These are phyloP conservation scores for Penicillium atrosanguineum DNA, from an alignment of 495 filamentous ascomycete species.

Conservation along the genomic window DNA sequence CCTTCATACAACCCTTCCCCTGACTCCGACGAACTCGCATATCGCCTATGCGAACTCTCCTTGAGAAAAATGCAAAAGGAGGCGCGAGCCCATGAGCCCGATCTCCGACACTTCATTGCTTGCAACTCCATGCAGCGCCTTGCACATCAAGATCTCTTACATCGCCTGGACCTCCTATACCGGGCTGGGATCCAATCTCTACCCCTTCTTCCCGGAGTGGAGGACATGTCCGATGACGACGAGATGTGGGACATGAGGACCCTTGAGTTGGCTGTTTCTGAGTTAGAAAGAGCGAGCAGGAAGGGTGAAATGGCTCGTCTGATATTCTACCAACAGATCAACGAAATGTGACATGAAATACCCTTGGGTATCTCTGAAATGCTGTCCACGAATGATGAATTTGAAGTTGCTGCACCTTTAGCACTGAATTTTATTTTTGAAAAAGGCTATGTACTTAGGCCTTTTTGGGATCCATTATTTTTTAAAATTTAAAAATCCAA, in stretches of 20 bases:
- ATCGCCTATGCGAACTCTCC: conserved; percentile 24
- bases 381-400: not conserved
- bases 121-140: conserved; percentile 24
- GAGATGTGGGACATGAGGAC: conserved; percentile 19
- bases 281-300: conserved; percentile 18
- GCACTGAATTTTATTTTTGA: not conserved
- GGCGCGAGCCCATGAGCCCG: conserved; percentile 21
- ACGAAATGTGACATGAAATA: conserved; percentile 15
- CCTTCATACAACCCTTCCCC: conserved; percentile 15
- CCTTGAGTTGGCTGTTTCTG: conserved; percentile 18
- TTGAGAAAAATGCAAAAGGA: conserved; percentile 28
- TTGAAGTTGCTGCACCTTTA: not conserved
- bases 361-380: not conserved
- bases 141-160: conserved; percentile 21
- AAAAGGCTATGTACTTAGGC: too few species aligned
- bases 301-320: conserved; percentile 19
- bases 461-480: too few species aligned
- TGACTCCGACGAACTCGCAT: conserved; percentile 24
- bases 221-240: conserved; percentile 16
- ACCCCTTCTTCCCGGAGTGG: conserved; percentile 13
- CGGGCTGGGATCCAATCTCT: not conserved
- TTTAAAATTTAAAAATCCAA: too few species aligned
- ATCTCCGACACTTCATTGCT: conserved; percentile 23
- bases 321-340: conserved; percentile 24
- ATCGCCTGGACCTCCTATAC: conserved; percentile 17